Base-by-base conservation (phyloP, 1,139 yeast genomes). In the Barnettozyma hawaiiensis region DNA sequence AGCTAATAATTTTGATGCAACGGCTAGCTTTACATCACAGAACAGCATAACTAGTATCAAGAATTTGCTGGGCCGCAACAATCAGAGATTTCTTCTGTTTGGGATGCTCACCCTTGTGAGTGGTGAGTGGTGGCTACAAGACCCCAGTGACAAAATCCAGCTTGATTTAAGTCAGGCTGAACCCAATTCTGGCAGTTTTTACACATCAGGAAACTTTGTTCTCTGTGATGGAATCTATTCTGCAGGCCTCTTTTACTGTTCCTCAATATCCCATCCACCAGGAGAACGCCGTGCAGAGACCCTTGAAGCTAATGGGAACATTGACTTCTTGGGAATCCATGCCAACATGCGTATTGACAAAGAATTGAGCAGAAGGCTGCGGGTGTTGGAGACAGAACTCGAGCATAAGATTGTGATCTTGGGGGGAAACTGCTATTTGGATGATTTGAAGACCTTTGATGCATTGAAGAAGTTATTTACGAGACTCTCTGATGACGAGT, bases 211-310 rank as follows among this genome's bases (percentile, higher is more conserved):
- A 1, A 81, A 83, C 69, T 79, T 84, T 54, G 77, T 87, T 1
- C 67, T 90, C 5, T 84, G 84, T 35, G 95, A 89, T 57, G 99
- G 99, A 12, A 77, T 86, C 20, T 86, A 85, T 55, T 75, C 86
- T 0, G 80, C 78, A 7, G 67, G 69, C 12, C 76, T 73, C 32
- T 89, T 92, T 57, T 78, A 83, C 49, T 95, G 85, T 2, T 74
- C 85, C 29, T 75, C 84, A 12, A 70, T 90, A 42, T 85, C 85
- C 2, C 96, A 87, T 47, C 98, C 98, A 2, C 90, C 95, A 0
- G 83, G 89, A 3, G 98, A 92, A 59, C 70, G 76, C 51, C 69
- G 97, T 47, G 81, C 74, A 14, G 61, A 57, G 1, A 71, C 94
- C 0, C 59, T 81, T 43, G 90, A 81, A 32, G 80, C 81, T 1